Conservation (phyloP, 2,329 filamentous ascomycete genomes). For the Colletotrichum sojae region DNA sequence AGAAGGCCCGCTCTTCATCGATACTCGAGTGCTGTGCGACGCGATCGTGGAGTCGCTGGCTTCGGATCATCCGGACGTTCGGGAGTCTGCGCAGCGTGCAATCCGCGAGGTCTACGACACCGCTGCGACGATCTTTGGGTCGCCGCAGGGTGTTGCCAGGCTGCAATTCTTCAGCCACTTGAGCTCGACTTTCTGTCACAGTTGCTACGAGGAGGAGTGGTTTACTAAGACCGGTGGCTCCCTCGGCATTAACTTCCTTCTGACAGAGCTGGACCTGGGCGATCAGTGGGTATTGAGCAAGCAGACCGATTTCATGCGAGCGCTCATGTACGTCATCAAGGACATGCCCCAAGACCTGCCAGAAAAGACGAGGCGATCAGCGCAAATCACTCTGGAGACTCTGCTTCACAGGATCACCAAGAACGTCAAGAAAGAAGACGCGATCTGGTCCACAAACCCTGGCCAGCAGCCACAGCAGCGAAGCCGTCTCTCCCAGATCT, state of each 20-base stretch:
- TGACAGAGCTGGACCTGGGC: conserved; percentile 87
- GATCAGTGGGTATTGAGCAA: conserved; percentile 86
- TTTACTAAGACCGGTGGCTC: conserved; percentile 96
- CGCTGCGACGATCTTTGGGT: conserved; percentile 84
- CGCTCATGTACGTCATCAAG: conserved; percentile 97
- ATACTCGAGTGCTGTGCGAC: conserved; percentile 88
- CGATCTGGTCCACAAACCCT: conserved; percentile 55
- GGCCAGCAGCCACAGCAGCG: conserved; percentile 62
- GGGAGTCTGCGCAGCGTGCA: conserved; percentile 85
- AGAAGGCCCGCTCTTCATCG: conserved; percentile 89
- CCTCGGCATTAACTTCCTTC: conserved; percentile 88
- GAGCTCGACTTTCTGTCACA: conserved; percentile 88
- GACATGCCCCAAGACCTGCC: conserved; percentile 96
- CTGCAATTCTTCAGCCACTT: conserved; percentile 90
- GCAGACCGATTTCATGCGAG: conserved; percentile 89
- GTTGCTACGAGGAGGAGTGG: conserved; percentile 98
- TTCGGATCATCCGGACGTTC: conserved; percentile 84
- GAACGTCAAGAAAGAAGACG: conserved; percentile 84
- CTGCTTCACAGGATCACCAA: conserved; percentile 85
- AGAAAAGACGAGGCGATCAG: conserved; percentile 86
- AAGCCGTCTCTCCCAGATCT: conserved; percentile 80
- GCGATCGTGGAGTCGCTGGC: conserved; percentile 92
- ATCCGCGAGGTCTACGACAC: conserved; percentile 85
- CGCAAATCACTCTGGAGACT: conserved; percentile 85
- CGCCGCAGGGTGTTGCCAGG: conserved; percentile 77